Percentiles rank a stretch among this genome's conserved stretches.
These are phyloP conservation scores for Setaria italica DNA, from an alignment of 202 grass and related monocot genomes.

Conservation along the genomic window DNA sequence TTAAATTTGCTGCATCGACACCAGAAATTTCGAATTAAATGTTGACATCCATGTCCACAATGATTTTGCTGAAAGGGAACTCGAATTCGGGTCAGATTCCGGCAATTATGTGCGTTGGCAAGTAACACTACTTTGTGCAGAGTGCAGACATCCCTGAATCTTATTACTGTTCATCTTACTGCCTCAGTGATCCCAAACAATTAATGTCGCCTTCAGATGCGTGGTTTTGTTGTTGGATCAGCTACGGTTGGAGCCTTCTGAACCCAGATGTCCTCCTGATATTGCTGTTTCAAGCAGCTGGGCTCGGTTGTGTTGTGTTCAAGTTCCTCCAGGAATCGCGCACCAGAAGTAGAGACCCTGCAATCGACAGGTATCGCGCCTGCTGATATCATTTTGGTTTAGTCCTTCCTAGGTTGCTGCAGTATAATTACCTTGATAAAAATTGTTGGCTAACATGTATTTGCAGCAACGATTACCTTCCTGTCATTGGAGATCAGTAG, in stretches of 20 bases:
- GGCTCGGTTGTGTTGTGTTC: background rate
- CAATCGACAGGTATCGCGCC: background rate
- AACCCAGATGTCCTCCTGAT: background rate
- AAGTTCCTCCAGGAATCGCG: constrained; percentile 4
- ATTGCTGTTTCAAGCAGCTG: background rate
- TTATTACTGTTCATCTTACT: background rate
- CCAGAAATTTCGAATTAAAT: too few species aligned
- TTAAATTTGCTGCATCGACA: too few species aligned
- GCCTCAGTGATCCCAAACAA: background rate
- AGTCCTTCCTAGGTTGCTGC: too few species aligned
- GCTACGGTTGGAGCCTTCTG: background rate
- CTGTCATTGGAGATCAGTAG: background rate
- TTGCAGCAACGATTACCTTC: background rate
- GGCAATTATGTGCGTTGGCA: too few species aligned
- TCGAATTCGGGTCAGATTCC: too few species aligned
- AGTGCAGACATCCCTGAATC: too few species aligned
- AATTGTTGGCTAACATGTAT: too few species aligned
- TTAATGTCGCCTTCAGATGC: background rate
- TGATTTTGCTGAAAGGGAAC: too few species aligned
- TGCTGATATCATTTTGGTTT: background rate
- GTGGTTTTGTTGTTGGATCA: background rate
- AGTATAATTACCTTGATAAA: background rate
- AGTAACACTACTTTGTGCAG: too few species aligned
- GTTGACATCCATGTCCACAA: too few species aligned
- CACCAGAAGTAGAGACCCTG: background rate